A percentile compares a stretch with the other conserved stretches of the same genome.
Conservation (phyloP, 495 filamentous ascomycete genomes). For the Aspergillus taichungensis region DNA sequence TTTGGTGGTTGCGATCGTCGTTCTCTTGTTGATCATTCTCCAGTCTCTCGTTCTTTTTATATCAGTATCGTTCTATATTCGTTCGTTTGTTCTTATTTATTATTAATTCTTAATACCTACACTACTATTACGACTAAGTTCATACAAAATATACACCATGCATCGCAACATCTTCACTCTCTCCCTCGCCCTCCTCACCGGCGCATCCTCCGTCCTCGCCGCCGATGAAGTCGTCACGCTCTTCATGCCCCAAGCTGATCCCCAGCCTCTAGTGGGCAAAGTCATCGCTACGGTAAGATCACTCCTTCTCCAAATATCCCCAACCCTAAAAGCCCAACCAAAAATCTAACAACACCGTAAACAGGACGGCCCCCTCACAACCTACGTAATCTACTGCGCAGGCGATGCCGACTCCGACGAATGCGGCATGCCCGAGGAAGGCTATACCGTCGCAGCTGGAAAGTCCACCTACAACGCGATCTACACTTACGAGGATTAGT, state of each 20-base stretch:
- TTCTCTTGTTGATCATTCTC: not conserved
- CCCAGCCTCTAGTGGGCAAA: constrained; percentile 4
- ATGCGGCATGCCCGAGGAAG: constrained; percentile 1
- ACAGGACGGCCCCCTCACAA: constrained; percentile 7
- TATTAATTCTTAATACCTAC: constrained; percentile 1
- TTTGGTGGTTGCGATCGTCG: not conserved
- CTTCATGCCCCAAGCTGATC: constrained; percentile 15
- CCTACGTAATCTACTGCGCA: constrained; percentile 8
- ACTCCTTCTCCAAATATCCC: not conserved
- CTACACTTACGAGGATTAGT: constrained; percentile 10
- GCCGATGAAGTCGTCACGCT: constrained; percentile 19
- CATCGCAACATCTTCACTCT: constrained; percentile 11
- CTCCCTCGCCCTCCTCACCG: constrained; percentile 19
- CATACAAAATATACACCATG: constrained; percentile 17
- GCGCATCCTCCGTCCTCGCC: constrained; percentile 21
- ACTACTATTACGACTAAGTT: constrained; percentile 3
- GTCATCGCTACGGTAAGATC: constrained; percentile 21
- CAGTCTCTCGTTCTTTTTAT: not conserved
- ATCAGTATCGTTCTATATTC: not conserved
- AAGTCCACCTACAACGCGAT: not conserved
- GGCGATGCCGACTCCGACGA: not conserved
- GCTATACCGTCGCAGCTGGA: constrained; percentile 3
- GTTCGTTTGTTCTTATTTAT: constrained; percentile 2
- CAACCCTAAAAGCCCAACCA: not conserved
- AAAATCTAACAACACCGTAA: not conserved